phyloP scores from a whole-genome alignment of 352 stramenopile genomes.

The Pythium vanterpoolii region DNA sequence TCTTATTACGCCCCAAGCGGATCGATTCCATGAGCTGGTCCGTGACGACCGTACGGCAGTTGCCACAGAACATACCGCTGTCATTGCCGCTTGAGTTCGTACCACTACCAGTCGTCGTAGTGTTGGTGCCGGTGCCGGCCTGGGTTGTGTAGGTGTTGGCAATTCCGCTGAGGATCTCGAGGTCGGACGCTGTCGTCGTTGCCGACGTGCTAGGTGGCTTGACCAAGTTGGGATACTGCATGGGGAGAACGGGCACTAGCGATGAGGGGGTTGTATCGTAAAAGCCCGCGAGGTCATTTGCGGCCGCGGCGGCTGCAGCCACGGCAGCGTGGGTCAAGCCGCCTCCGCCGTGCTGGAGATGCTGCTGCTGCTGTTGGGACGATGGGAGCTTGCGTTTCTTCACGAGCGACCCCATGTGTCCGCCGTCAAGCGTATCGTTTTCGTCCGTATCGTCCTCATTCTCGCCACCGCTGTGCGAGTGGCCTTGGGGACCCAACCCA shows the following conservation, averaged over 20 bases:
- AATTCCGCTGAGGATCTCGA: conserved; percentile 84
- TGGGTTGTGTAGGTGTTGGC: conserved; percentile 70
- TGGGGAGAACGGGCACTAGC: conserved; percentile 51
- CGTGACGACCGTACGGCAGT: conserved; percentile 58
- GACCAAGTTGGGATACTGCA: conserved; percentile 48
- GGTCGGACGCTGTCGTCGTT: conserved; percentile 41
- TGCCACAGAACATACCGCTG: conserved; percentile 39
- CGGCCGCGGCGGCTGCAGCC: conserved; percentile 6
- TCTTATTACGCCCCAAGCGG: conserved; percentile 59
- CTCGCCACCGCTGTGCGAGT: conserved; percentile 16
- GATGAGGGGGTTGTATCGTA: conserved; percentile 45
- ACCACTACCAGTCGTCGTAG: background rate
- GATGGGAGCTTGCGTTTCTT: conserved; percentile 56
- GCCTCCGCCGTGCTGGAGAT: conserved; percentile 13
- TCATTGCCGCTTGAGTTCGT: background rate
- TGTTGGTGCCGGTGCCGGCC: background rate
- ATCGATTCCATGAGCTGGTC: conserved; percentile 81
- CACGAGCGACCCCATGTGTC: conserved; percentile 16
- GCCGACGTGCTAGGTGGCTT: conserved; percentile 24
- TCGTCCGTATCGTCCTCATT: conserved; percentile 28
- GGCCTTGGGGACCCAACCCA: background rate
- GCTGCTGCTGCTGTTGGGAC: conserved; percentile 22
- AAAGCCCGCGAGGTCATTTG: conserved; percentile 51
- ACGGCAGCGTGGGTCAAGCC: conserved; percentile 5
- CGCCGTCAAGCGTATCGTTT: conserved; percentile 25